Evolutionary conservation across 345 rosid species (phyloP).

Genomic region (Bruguiera sexangula): DNA sequence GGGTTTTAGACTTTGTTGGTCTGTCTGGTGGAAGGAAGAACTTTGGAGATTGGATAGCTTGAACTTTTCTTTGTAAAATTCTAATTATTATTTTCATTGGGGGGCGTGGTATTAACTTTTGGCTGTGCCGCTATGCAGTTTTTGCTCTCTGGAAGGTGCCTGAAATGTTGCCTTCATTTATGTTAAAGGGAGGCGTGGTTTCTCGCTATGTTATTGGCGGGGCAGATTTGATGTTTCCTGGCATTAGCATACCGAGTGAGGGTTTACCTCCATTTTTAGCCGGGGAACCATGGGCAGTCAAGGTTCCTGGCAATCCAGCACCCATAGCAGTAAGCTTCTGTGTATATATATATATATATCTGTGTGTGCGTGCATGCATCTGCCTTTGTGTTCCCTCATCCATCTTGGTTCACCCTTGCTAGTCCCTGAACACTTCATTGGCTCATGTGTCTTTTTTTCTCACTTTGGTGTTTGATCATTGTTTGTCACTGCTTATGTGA

Average conservation of each 20-base stretch:
- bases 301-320: constrained; percentile 88
- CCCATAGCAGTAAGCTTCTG: constrained; percentile 72
- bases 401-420: background rate
- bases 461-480: background rate
- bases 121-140: constrained; percentile 40
- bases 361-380: background rate
- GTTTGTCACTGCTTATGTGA: background rate
- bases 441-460: no score
- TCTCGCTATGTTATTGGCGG: constrained; percentile 86
- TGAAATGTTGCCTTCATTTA: constrained; percentile 71
- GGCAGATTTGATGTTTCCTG: constrained; percentile 99
- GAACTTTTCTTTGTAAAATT: no score
- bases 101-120: background rate
- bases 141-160: constrained; percentile 92
- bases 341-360: background rate
- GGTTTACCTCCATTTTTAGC: constrained; percentile 67
- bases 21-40: no score
- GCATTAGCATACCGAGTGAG: constrained; percentile 61
- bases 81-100: no score
- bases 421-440: no score
- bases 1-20: no score
- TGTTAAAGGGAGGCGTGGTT: constrained; percentile 87
- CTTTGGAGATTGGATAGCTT: no score
- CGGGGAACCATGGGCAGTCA: constrained; percentile 88
- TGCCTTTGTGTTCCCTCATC: background rate